Percentiles rank a stretch among this genome's conserved stretches.
These are phyloP conservation scores for Lactifluus subvellereus DNA, from an alignment of 768 basidiomycete species.

Conservation along the genomic window DNA sequence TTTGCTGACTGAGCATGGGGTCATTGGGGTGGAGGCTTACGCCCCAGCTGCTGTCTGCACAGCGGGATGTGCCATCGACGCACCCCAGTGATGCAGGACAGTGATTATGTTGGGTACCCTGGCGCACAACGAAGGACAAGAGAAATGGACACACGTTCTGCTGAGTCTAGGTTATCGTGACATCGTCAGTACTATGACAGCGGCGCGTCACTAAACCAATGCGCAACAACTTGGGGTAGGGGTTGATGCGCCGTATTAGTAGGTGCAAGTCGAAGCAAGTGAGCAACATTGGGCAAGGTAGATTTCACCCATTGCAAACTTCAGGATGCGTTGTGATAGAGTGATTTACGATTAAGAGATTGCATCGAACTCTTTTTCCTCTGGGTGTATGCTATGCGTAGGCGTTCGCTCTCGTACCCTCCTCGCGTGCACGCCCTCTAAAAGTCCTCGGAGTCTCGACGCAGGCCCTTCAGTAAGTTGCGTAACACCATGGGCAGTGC, in stretches of 20 bases:
- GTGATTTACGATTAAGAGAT: neutral
- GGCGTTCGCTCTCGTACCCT: slow-evolving; percentile 22
- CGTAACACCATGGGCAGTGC: slow-evolving; percentile 66
- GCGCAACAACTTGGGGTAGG: too few species aligned
- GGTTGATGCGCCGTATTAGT: neutral
- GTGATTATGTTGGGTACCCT: neutral
- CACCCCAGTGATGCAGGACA: neutral
- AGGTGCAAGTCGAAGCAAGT: neutral
- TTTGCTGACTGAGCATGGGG: neutral
- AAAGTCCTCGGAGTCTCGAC: slow-evolving; percentile 37
- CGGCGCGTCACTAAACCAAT: too few species aligned
- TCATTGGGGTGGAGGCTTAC: neutral
- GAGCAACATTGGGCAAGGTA: neutral
- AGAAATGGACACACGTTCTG: neutral
- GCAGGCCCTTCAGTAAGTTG: slow-evolving; percentile 65
- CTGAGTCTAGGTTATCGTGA: too few species aligned
- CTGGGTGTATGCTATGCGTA: neutral
- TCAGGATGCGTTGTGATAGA: neutral
- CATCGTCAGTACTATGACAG: too few species aligned
- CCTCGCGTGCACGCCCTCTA: slow-evolving; percentile 35
- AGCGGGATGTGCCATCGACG: too few species aligned
- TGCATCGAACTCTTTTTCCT: neutral
- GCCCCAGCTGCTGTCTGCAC: neutral
- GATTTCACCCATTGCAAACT: neutral
- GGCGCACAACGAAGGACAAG: too few species aligned